Conservation (phyloP, 1,284 basidiomycete species). For the Melampsora larici-populina region DNA sequence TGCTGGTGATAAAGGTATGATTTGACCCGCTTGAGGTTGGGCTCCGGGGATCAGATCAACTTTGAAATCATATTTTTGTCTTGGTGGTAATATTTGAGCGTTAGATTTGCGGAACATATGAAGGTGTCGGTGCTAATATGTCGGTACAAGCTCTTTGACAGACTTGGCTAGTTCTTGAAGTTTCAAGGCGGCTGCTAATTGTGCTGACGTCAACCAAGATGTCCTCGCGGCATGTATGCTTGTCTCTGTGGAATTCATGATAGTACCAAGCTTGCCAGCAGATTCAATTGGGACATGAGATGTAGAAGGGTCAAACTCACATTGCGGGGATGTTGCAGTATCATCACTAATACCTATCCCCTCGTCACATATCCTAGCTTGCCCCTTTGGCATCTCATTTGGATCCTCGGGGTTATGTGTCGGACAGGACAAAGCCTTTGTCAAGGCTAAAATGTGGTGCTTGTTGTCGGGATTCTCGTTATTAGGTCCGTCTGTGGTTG, state of each 20-base stretch:
- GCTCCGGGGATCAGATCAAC: background rate
- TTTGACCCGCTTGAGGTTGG: too few relatives aligned
- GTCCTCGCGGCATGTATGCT: constrained; percentile 54
- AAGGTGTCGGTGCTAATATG: background rate
- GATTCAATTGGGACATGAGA: background rate
- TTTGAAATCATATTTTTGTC: background rate
- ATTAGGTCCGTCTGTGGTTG: background rate
- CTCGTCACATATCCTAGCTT: too few relatives aligned
- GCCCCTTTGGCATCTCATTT: background rate
- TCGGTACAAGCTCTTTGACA: background rate
- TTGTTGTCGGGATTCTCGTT: background rate
- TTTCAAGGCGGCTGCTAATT: constrained; percentile 57
- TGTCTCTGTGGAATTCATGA: constrained; percentile 51
- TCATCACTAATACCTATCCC: background rate
- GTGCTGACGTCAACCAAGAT: constrained; percentile 49
- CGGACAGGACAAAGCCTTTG: background rate
- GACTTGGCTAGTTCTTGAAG: background rate
- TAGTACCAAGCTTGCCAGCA: background rate
- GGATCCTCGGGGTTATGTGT: background rate
- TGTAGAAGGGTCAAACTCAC: background rate
- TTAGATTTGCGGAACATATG: background rate
- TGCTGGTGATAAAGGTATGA: background rate
- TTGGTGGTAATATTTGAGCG: background rate
- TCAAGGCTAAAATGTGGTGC: background rate
- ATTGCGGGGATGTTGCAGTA: background rate